phyloP scores from a whole-genome alignment of 169 alveolate species.

The Plasmodium malariae region DNA sequence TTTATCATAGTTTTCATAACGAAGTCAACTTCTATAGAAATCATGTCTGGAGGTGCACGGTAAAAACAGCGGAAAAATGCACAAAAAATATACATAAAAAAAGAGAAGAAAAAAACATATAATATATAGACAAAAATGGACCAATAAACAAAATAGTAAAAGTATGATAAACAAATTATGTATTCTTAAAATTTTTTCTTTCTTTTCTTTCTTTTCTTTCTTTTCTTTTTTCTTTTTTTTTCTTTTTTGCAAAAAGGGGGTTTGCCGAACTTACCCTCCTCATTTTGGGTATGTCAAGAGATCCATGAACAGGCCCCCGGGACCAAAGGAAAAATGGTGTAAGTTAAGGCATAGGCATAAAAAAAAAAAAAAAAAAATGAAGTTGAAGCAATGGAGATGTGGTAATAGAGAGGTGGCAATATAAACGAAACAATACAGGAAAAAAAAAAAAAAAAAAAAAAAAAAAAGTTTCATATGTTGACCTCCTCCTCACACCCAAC shows the following conservation, averaged over 20 bases:
- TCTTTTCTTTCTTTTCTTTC: constrained; percentile 11
- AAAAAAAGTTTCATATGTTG: not conserved
- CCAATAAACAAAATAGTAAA: not conserved
- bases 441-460: too few relatives aligned
- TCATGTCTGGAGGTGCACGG: constrained; percentile 96
- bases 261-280: constrained; percentile 92
- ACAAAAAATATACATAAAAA: not conserved
- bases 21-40: constrained; percentile 92
- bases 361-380: not conserved
- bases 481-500: not conserved
- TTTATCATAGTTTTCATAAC: constrained; percentile 93
- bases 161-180: not conserved
- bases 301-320: constrained; percentile 94
- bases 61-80: constrained; percentile 2
- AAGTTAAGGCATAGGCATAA: constrained; percentile 38
- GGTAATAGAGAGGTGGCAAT: too few relatives aligned
- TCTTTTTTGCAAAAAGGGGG: constrained; percentile 86
- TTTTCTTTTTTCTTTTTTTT: constrained; percentile 19
- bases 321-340: constrained; percentile 93
- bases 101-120: not conserved
- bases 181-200: not conserved
- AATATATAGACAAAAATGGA: not conserved
- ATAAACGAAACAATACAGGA: too few relatives aligned
- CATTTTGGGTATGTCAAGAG: constrained; percentile 93
- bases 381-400: too few relatives aligned